Evolutionary conservation across 75 land plant species (phyloP), one percentile per base, ranked within the genome.

Genomic region (Chamaecyparis obtusa): DNA sequence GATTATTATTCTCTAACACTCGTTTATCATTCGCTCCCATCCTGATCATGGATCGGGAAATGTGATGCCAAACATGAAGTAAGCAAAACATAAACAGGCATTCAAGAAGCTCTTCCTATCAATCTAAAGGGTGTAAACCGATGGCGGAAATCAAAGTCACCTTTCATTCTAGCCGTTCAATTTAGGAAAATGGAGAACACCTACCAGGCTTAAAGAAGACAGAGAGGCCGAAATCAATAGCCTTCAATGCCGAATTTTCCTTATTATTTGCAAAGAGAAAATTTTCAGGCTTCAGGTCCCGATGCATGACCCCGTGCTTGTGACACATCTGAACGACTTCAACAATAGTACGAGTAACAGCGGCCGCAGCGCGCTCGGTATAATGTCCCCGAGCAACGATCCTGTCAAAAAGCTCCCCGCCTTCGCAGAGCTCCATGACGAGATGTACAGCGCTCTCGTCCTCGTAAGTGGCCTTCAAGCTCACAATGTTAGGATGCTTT

Each of bases 401-500:
- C 88, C 98, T 86, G 69, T 96, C 98, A 86, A 96, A 96, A 14
- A 96, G 93, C 94, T 96, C 98, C 10, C 98, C 98, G 9, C 98
- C 97, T 86, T 93, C 96, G 64, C 97, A 96, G 33, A 95, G 89
- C 93, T 96, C 97, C 98, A 96, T 96, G 19, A 96, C 98, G 49
- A 96, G 89, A 82, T 96, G 97, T 46, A 96, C 98, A 8, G 90
- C 89, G 85, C 94, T 91, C 57, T 81, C 88, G 85, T 96, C 98
- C 91, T 96, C 98, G 84, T 93, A 96, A 11, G 92, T 91, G 43
- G 92, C 98, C 60, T 85, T 85, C 69, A 96, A 91, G n/a, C 88
- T 85, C 48, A 96, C 97, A 41, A 96, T 74, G 85, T 96, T 96
- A 17, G 93, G 94, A 77, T 94, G 97, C 17, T 91, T 90, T 5